Evolutionary conservation across 768 basidiomycete genomes (phyloP), one percentile per base, ranked within the genome.

Genomic region (Boletales sp.): DNA sequence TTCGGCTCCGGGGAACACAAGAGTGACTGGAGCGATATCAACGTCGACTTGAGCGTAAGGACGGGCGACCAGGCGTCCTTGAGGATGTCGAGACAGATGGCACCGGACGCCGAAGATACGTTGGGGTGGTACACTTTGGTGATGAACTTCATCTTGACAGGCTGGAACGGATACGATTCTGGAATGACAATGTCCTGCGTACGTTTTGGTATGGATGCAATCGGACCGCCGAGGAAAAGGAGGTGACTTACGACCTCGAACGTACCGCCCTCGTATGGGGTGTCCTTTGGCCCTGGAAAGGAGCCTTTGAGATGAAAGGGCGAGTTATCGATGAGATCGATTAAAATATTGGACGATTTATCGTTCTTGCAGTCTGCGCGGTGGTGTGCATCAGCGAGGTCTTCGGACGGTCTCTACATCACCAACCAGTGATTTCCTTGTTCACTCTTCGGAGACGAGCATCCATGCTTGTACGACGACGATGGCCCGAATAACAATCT

Each of bases 91-190:
- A 93, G 83, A 69, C 94, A 97, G 71, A 97, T 97, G 40, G 91
- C 93, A 43, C 94, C 94, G 3, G 90, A 92, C 31, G 87, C 89
- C 19, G 91, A 94, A 17, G 93, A 95, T 36, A 98, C 78, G 63
- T 98, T 98, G 4, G 94, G 94, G 66, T 98, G 93, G 66, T 93
- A 97, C 27, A 95, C 87, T 68, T 93, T 93, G 34, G 94, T 98
- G 53, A 95, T 84, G 71, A 98, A 97, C 67, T 94, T 94, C 92
- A 97, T 97, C 78, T 97, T 97, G 47, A 94, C 87, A 0, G 95
- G 93, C 64, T 93, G 88, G 68, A 93, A 91, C 15, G 89, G 90
- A 64, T 92, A 92, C 43, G 90, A 82, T 39, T 93, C 90, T 8
- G 94, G 94, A 59, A 97, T 91, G 17, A 86, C 77, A 57, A 97